phyloP scores from a whole-genome alignment of 192 early-diverging fungal species.

The Coemansia sp. region DNA sequence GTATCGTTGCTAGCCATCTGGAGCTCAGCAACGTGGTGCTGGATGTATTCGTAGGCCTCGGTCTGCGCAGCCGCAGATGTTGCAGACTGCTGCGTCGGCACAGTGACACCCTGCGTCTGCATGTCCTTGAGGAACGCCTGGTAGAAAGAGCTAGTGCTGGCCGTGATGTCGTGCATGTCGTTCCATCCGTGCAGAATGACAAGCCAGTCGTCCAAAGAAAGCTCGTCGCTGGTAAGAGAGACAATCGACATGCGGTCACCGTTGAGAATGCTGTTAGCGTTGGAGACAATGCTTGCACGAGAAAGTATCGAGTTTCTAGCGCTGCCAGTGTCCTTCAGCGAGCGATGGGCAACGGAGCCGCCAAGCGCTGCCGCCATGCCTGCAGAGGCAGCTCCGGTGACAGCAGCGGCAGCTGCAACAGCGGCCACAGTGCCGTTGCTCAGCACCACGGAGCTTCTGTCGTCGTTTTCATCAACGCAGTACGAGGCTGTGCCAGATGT shows the following conservation, averaged over 20 bases:
- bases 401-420: constrained; percentile 12
- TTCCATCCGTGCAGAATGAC: constrained; percentile 48
- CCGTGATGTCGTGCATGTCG: constrained; percentile 36
- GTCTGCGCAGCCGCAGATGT: constrained; percentile 2
- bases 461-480: constrained; percentile 8
- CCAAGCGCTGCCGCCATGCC: background rate
- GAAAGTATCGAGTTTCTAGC: constrained; percentile 7
- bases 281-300: constrained; percentile 6
- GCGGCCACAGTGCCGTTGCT: constrained; percentile 17
- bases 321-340: constrained; percentile 27
- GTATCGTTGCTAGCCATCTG: constrained; percentile 24
- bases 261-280: constrained; percentile 10
- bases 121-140: constrained; percentile 44
- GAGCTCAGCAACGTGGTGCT: constrained; percentile 31
- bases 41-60: constrained; percentile 25
- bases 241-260: constrained; percentile 13
- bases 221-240: constrained; percentile 22
- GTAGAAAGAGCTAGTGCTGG: constrained; percentile 34
- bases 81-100: background rate
- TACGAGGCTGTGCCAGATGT: constrained; percentile 43
- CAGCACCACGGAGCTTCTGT: constrained; percentile 1
- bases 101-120: constrained; percentile 3
- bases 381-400: background rate
- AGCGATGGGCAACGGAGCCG: constrained; percentile 25
- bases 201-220: constrained; percentile 51